Evolutionary conservation across 1,284 basidiomycete species (phyloP).

Genomic region (Apiotrichum veenhuisii): DNA sequence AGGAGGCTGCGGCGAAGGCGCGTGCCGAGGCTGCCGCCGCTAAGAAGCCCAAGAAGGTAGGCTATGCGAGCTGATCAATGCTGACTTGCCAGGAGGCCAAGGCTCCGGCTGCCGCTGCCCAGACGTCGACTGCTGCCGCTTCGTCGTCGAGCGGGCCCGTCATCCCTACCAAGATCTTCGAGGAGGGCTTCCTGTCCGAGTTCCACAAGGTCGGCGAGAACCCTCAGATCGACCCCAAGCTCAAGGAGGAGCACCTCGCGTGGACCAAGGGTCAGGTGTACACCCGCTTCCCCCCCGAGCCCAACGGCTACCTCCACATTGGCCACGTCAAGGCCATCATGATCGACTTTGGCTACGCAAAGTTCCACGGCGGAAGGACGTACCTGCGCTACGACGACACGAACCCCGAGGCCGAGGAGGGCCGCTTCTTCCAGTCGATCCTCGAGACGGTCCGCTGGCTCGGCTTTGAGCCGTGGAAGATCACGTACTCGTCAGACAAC

Average conservation of each 20-base stretch:
- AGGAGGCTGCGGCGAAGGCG: conserved; percentile 61
- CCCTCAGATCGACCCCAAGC: conserved; percentile 73
- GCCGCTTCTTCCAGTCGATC: conserved; percentile 91
- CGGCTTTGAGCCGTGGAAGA: conserved; percentile 96
- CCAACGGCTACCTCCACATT: conserved; percentile 94
- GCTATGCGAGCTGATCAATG: background rate
- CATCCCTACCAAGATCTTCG: conserved; percentile 65
- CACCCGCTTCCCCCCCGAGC: conserved; percentile 98
- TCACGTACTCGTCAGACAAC: conserved; percentile 98
- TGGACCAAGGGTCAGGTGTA: conserved; percentile 79
- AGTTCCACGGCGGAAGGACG: conserved; percentile 81
- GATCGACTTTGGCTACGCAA: conserved; percentile 96
- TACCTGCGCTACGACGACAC: conserved; percentile 96
- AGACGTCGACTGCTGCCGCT: conserved; percentile 41
- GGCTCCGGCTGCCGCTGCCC: conserved; percentile 48
- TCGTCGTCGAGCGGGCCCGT: conserved; percentile 30
- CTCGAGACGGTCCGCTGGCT: conserved; percentile 95
- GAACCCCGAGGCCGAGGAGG: conserved; percentile 97
- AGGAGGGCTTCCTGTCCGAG: conserved; percentile 88
- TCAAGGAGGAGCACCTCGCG: conserved; percentile 77
- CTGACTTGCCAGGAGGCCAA: conserved; percentile 51
- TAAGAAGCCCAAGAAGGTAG: conserved; percentile 60
- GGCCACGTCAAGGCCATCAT: conserved; percentile 99
- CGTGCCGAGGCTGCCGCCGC: conserved; percentile 63
- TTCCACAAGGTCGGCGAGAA: conserved; percentile 95